Evolutionary conservation across 495 filamentous ascomycete genomes (phyloP).

Genomic region (Hypoxylon intermedium): DNA sequence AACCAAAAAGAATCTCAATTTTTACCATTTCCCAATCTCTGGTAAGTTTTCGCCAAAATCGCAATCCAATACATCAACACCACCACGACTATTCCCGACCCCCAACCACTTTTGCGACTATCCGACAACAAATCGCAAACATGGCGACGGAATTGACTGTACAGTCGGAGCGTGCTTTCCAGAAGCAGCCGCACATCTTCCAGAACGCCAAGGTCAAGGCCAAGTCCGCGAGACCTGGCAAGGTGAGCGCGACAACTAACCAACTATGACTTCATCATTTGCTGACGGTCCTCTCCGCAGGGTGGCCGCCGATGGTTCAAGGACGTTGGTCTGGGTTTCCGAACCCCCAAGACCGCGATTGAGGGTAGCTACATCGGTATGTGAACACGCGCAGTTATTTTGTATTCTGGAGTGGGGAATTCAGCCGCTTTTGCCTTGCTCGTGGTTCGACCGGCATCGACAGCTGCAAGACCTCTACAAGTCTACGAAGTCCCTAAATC

Average conservation of each 20-base stretch:
- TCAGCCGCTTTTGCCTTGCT: no score
- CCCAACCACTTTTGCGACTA: conserved; percentile 44
- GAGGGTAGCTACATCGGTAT: conserved; percentile 99
- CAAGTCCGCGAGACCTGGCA: conserved; percentile 83
- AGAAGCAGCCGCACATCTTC: conserved; percentile 99
- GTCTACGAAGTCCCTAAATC: no score
- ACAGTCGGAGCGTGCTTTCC: conserved; percentile 97
- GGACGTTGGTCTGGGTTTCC: conserved; percentile 98
- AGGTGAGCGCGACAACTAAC: conserved; percentile 57
- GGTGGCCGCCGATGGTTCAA: conserved; percentile 96
- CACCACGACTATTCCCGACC: conserved; percentile 31
- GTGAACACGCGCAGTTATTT: conserved; percentile 46
- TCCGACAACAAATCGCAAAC: conserved; percentile 65
- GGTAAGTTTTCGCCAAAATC: conserved; percentile 34
- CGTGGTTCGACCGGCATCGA: no score
- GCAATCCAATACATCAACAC: conserved; percentile 17
- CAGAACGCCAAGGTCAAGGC: conserved; percentile 88
- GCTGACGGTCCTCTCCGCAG: conserved; percentile 15
- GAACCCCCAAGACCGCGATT: conserved; percentile 96
- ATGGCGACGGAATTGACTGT: conserved; percentile 99
- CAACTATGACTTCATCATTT: background rate
- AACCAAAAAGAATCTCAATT: conserved; percentile 39
- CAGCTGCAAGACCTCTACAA: no score
- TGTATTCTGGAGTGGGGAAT: no score
- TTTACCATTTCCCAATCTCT: conserved; percentile 39